Conservation (phyloP, 768 basidiomycete species). For the Boletus vermiculosoides region DNA sequence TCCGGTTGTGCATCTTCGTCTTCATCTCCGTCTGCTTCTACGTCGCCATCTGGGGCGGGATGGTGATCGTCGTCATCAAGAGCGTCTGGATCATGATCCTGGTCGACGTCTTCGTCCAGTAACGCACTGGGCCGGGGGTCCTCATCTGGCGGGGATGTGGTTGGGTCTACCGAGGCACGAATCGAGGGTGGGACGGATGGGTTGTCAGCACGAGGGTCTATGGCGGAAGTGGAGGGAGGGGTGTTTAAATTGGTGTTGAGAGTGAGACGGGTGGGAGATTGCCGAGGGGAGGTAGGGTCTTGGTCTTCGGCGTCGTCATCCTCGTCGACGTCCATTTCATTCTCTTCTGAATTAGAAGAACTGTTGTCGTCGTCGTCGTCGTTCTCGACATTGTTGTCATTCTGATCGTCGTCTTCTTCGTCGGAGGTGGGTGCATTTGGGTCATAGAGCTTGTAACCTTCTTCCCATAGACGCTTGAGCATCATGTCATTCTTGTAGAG, state of each 20-base stretch:
- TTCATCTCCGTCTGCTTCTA: slow-evolving; percentile 31
- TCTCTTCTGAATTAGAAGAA: slow-evolving; percentile 19
- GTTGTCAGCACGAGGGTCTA: slow-evolving; percentile 23
- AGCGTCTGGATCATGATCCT: slow-evolving; percentile 16
- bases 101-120: slow-evolving; percentile 31
- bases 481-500: not conserved
- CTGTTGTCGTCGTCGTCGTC: slow-evolving; percentile 10
- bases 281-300: slow-evolving; percentile 24
- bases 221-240: slow-evolving; percentile 11
- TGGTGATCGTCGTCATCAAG: slow-evolving; percentile 26
- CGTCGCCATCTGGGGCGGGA: slow-evolving; percentile 15
- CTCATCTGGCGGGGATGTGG: slow-evolving; percentile 19
- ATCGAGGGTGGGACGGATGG: slow-evolving; percentile 20
- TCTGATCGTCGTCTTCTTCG: slow-evolving; percentile 15
- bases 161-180: slow-evolving; percentile 22
- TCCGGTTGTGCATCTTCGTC: slow-evolving; percentile 33
- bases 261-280: slow-evolving; percentile 21
- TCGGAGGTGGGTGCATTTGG: slow-evolving; percentile 21
- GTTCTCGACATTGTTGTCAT: not conserved
- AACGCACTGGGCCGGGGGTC: slow-evolving; percentile 12
- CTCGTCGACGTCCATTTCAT: slow-evolving; percentile 33
- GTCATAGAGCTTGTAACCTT: slow-evolving; percentile 19
- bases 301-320: slow-evolving; percentile 32
- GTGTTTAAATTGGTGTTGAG: slow-evolving; percentile 16
- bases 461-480: slow-evolving; percentile 17